These are phyloP conservation scores for Rubus idaeus DNA, from an alignment of 306 rosid species.

Conservation along the genomic window DNA sequence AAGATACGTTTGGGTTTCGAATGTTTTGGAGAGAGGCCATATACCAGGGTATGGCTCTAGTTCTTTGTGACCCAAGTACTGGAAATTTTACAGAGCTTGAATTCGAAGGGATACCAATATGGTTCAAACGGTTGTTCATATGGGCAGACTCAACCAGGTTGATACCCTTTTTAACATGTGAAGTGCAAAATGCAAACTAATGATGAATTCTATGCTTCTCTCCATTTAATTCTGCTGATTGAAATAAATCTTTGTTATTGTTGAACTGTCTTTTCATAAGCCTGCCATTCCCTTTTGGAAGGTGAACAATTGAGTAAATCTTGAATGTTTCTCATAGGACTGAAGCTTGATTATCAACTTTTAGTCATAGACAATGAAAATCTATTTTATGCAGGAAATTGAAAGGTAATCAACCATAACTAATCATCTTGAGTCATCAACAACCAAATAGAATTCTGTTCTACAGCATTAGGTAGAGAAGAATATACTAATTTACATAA, in stretches of 20 bases:
- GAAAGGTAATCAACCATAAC: not conserved
- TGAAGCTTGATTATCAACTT: not conserved
- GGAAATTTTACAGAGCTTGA: conserved; percentile 29
- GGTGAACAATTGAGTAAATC: conserved; percentile 27
- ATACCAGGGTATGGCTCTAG: conserved; percentile 40
- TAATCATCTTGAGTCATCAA: not conserved
- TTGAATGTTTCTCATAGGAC: not conserved
- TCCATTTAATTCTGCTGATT: not conserved
- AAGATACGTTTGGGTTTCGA: conserved; percentile 27
- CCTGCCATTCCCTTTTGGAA: not conserved
- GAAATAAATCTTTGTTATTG: not conserved
- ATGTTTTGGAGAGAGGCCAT: conserved; percentile 32
- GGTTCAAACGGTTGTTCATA: conserved; percentile 52
- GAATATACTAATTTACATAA: no score
- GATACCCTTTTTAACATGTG: conserved; percentile 16
- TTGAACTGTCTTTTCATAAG: conserved; percentile 12
- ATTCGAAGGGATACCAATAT: conserved; percentile 42
- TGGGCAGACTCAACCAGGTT: conserved; percentile 35
- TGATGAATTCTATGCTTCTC: not conserved
- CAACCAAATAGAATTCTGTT: not conserved
- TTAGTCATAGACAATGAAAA: not conserved
- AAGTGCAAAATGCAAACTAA: not conserved
- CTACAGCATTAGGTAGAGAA: not conserved
- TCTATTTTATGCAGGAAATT: not conserved
- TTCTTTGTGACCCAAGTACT: conserved; percentile 31